These are phyloP conservation scores for Sporisorium exsertum DNA, from an alignment of 1,284 basidiomycete genomes.

Conservation along the genomic window DNA sequence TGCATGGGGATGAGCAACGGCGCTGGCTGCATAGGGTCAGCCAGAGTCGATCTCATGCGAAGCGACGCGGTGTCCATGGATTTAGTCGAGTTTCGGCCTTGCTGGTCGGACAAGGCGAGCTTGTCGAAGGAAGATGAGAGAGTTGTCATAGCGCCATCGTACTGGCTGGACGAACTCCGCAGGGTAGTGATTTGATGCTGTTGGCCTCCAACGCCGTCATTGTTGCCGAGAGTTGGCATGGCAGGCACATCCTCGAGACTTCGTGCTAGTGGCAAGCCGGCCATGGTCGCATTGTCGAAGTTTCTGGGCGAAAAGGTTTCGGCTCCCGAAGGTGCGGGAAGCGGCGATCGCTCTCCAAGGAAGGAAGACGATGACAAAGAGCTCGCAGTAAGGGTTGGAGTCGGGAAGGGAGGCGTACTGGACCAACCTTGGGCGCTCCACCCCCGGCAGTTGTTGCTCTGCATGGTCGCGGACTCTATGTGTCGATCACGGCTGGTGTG, in stretches of 20 bases:
- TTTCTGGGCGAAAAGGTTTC: constrained; percentile 6
- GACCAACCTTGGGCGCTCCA: constrained; percentile 24
- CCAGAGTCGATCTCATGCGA: constrained; percentile 9
- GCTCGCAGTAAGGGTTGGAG: constrained; percentile 32
- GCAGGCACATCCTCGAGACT: constrained; percentile 11
- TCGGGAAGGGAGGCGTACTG: constrained; percentile 25
- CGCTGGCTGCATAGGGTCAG: constrained; percentile 10
- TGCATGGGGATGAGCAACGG: constrained; percentile 50
- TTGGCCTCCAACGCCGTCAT: background rate
- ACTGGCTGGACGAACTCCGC: background rate
- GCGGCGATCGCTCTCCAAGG: constrained; percentile 27
- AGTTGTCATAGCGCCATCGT: constrained; percentile 4
- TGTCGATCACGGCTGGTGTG: constrained; percentile 13
- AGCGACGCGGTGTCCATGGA: constrained; percentile 11
- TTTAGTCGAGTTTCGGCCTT: constrained; percentile 1
- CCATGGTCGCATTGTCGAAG: constrained; percentile 20
- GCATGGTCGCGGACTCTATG: constrained; percentile 7
- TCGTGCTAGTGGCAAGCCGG: constrained; percentile 5
- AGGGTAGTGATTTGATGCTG: background rate
- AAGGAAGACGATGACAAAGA: constrained; percentile 35
- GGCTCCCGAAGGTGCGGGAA: constrained; percentile 3
- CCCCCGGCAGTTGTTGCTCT: constrained; percentile 2
- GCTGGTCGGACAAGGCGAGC: constrained; percentile 11
- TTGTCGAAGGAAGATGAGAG: constrained; percentile 20
- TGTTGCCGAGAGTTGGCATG: background rate